These are phyloP conservation scores for Clavispora vitiphila DNA, from an alignment of 805 yeast genomes.

Conservation along the genomic window DNA sequence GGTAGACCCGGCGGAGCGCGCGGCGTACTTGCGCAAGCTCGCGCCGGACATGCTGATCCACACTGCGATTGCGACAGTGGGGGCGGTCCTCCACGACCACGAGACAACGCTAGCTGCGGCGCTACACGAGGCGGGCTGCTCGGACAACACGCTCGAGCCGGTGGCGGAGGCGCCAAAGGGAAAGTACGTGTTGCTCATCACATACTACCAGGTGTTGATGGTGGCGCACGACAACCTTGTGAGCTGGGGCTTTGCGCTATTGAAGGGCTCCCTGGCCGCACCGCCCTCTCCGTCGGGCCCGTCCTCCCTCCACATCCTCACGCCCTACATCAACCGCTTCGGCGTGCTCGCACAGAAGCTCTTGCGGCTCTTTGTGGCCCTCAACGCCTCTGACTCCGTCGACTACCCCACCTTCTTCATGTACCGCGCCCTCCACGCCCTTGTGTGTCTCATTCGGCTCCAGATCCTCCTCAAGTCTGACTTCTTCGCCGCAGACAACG, in stretches of 20 bases:
- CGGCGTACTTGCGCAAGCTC: slow-evolving; percentile 1
- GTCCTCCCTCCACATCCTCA: slow-evolving; percentile 12
- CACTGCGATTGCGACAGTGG: not conserved
- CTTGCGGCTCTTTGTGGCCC: slow-evolving; percentile 39
- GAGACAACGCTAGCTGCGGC: slow-evolving; percentile 37
- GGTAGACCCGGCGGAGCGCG: slow-evolving; percentile 3
- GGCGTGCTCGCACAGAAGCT: slow-evolving; percentile 44
- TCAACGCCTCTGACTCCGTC: slow-evolving; percentile 32
- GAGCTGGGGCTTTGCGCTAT: slow-evolving; percentile 25
- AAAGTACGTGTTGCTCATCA: slow-evolving; percentile 36
- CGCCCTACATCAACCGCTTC: slow-evolving; percentile 36
- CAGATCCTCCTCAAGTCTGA: slow-evolving; percentile 40
- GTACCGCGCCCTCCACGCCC: slow-evolving; percentile 50
- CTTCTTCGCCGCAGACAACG: slow-evolving; percentile 2
- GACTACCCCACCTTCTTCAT: slow-evolving; percentile 48
- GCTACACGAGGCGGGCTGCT: slow-evolving; percentile 37
- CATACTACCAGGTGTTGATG: slow-evolving; percentile 48
- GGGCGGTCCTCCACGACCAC: slow-evolving; percentile 27
- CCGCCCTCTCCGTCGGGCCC: no score
- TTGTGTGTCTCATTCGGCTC: slow-evolving; percentile 44
- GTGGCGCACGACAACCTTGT: slow-evolving; percentile 49
- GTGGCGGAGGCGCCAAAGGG: slow-evolving; percentile 25
- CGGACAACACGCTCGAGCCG: slow-evolving; percentile 11
- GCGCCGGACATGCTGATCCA: not conserved
- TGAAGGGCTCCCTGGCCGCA: slow-evolving; percentile 1